Evolutionary conservation across 2,329 filamentous ascomycete genomes (phyloP).

Genomic region (Corinectria fuckeliana): DNA sequence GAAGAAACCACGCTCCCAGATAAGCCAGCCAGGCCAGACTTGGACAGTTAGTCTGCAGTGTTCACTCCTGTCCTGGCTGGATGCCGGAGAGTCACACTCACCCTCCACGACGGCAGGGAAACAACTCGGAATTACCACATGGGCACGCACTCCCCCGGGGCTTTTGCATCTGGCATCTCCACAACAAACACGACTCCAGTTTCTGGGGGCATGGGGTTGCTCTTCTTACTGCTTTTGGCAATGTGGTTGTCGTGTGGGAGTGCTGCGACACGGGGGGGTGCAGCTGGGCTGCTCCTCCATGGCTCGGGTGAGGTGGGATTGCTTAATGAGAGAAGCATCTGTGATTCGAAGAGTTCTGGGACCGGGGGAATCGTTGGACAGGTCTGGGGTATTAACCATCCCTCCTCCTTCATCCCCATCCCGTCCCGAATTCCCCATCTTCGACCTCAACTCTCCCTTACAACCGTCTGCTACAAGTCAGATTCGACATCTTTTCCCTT

Average conservation of each 20-base stretch:
- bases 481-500: neutral
- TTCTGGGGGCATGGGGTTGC: conserved; percentile 9
- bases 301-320: neutral
- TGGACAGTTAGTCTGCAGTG: no score
- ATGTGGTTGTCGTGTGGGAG: neutral
- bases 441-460: neutral
- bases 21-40: neutral
- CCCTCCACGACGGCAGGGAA: neutral
- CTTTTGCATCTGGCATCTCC: neutral
- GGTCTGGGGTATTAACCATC: neutral
- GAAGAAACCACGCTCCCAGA: no score
- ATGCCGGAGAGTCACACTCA: neutral
- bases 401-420: neutral
- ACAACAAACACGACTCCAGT: conserved; percentile 12
- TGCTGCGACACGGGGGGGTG: neutral
- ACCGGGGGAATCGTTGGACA: neutral
- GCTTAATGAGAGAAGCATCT: neutral
- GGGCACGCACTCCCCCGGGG: neutral
- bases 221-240: neutral
- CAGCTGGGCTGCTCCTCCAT: neutral
- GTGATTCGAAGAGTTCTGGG: neutral
- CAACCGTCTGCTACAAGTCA: neutral
- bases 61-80: no score
- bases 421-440: neutral
- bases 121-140: neutral